These are phyloP conservation scores for Diaporthe caulivora DNA, from an alignment of 2,329 filamentous ascomycete species.

Conservation along the genomic window DNA sequence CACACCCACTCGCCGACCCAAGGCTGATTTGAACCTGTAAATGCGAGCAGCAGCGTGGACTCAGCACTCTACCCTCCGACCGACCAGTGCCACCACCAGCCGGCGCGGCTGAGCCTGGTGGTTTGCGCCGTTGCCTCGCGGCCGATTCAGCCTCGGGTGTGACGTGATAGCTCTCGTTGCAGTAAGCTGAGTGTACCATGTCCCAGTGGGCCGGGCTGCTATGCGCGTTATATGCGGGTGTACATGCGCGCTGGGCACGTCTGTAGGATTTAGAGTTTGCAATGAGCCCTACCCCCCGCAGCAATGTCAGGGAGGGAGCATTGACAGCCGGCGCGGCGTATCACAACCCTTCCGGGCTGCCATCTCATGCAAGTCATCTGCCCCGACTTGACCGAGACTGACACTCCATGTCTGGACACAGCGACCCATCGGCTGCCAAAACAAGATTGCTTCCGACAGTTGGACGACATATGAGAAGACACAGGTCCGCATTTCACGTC, in stretches of 20 bases:
- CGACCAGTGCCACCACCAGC: not conserved
- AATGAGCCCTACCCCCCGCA: conserved; percentile 1
- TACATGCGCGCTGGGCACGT: not conserved
- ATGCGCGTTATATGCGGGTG: not conserved
- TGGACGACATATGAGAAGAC: conserved; percentile 9
- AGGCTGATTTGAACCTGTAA: not conserved
- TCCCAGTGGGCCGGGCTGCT: conserved; percentile 4
- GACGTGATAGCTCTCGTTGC: not conserved
- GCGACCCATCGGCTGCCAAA: conserved; percentile 9
- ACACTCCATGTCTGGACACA: not conserved
- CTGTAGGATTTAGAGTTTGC: conserved; percentile 26
- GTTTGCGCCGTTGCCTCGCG: conserved; percentile 1
- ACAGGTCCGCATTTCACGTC: not conserved
- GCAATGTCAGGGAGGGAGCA: conserved; percentile 10
- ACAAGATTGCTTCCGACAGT: not conserved
- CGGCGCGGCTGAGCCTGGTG: conserved; percentile 8
- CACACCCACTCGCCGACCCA: not conserved
- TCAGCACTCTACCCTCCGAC: not conserved
- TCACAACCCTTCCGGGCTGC: not conserved
- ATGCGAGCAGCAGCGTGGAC: not conserved
- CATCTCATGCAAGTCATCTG: conserved; percentile 20
- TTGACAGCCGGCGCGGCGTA: conserved; percentile 25
- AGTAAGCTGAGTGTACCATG: conserved; percentile 15
- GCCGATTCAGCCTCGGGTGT: conserved; percentile 28
- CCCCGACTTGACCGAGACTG: not conserved